Evolutionary conservation across 306 rosid species (phyloP).

Genomic region (Psophocarpus tetragonolobus): DNA sequence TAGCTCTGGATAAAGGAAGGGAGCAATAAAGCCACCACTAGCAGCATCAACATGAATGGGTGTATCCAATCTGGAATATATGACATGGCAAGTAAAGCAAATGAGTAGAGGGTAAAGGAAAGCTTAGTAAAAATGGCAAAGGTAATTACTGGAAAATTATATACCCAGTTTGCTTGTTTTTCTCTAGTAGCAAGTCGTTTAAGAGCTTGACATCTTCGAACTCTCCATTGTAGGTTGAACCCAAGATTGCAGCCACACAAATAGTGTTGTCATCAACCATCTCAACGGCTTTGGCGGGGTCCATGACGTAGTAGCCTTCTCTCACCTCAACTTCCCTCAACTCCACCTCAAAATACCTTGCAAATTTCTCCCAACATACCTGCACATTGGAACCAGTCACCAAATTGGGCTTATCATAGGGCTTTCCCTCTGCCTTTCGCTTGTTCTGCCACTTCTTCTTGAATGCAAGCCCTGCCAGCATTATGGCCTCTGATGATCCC

Average conservation of each 20-base stretch:
- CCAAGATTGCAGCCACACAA: constrained; percentile 80
- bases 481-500: constrained; percentile 88
- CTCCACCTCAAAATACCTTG: constrained; percentile 73
- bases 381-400: constrained; percentile 72
- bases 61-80: constrained; percentile 67
- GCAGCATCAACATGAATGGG: constrained; percentile 90
- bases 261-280: constrained; percentile 85
- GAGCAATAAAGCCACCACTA: constrained; percentile 83
- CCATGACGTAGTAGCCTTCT: constrained; percentile 87
- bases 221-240: constrained; percentile 81
- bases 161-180: constrained; percentile 67
- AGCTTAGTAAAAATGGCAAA: neutral
- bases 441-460: constrained; percentile 80
- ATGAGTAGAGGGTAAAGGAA: neutral
- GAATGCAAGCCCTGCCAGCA: constrained; percentile 87
- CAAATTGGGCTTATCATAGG: constrained; percentile 65
- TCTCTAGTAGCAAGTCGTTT: constrained; percentile 57
- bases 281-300: constrained; percentile 70
- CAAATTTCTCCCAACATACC: constrained; percentile 90
- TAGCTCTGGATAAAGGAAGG: constrained; percentile 71
- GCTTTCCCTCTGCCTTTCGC: constrained; percentile 58
- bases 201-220: constrained; percentile 80
- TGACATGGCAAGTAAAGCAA: neutral
- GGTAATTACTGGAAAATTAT: neutral
- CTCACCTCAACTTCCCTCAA: constrained; percentile 67